Percentiles rank a stretch among this genome's conserved stretches.
Evolutionary conservation across 495 filamentous ascomycete genomes (phyloP).

Genomic region (Hypoxylon fragiforme): DNA sequence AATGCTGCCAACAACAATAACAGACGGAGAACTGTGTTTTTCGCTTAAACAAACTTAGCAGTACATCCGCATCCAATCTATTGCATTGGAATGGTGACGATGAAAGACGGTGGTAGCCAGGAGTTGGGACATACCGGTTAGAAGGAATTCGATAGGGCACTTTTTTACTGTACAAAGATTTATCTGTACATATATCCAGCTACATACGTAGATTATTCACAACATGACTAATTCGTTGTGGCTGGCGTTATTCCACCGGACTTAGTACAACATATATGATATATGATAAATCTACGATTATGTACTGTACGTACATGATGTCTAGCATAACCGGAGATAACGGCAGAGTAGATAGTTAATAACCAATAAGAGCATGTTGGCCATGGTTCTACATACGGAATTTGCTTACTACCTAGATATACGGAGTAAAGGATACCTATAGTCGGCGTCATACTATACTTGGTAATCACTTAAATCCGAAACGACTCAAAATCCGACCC

Average conservation of each 20-base stretch:
- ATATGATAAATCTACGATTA: not conserved
- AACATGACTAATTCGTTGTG: slow-evolving; percentile 1
- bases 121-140: slow-evolving; percentile 25
- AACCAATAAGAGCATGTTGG: no score
- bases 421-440: no score
- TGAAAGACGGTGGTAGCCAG: slow-evolving; percentile 1
- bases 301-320: no score
- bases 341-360: no score
- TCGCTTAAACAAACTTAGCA: slow-evolving; percentile 17
- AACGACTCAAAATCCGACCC: not conserved
- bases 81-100: no score
- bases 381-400: not conserved
- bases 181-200: slow-evolving; percentile 25
- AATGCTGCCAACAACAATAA: slow-evolving; percentile 15
- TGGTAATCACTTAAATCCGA: slow-evolving; percentile 15
- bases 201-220: slow-evolving; percentile 19
- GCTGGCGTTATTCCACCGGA: not conserved
- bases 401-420: no score
- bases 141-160: slow-evolving; percentile 22
- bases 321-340: no score
- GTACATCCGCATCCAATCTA: no score
- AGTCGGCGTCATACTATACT: no score
- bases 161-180: slow-evolving; percentile 20
- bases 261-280: no score
- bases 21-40: slow-evolving; percentile 15